Base-by-base conservation (phyloP, 225 moss, liverwort and hornwort species). In the Bryum argenteum region DNA sequence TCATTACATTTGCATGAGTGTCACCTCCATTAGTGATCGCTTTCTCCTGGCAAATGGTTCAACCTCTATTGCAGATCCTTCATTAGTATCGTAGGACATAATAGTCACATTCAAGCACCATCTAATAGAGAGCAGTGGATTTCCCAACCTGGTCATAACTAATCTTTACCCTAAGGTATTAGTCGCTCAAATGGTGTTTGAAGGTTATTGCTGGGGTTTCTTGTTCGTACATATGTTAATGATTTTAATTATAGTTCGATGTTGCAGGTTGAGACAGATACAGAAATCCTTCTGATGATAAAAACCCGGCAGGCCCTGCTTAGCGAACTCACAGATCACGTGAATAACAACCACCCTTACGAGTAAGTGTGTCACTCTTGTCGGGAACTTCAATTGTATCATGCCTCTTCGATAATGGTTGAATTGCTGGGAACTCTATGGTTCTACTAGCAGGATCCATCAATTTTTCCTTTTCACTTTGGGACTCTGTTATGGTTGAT, bases 281-380 rank as follows among this genome's bases (percentile, higher is more conserved):
- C 78, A 65, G 94, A 90, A 80, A 68, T 88, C 19, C 83, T 94
- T 43, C 76, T 91, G 61, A 81, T 94, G 14, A 85, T 91, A 47
- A 94, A 91, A 78, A 94, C 94, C 40, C 82, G 86, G 67, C 76
- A 81, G 61, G 65, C 84, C 67, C 88, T 94, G 69, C 74, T 91
- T 48, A 77, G 72, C 44, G 84, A 84, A 58, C 81, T 94, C 38
- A 90, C 82, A 58, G 73, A 78, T 60, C 87, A 92, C 84, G 94
- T 94, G 48, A 82, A 85, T 41, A 80, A 69, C 42, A 85, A 89
- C 75, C 91, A 94, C 79, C 94, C 94, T 65, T 91, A 92, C 74
- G 84, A 88, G 94, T 94, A 81, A 38, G 89, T 77, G 23, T 48
- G 8, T 5, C 54, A 4, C 42, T n/a, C 23, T 75, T 55, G 66